Percentiles rank a stretch among this genome's conserved stretches.
Conservation (phyloP, 1,284 basidiomycete genomes). For the Schizophyllum amplum region DNA sequence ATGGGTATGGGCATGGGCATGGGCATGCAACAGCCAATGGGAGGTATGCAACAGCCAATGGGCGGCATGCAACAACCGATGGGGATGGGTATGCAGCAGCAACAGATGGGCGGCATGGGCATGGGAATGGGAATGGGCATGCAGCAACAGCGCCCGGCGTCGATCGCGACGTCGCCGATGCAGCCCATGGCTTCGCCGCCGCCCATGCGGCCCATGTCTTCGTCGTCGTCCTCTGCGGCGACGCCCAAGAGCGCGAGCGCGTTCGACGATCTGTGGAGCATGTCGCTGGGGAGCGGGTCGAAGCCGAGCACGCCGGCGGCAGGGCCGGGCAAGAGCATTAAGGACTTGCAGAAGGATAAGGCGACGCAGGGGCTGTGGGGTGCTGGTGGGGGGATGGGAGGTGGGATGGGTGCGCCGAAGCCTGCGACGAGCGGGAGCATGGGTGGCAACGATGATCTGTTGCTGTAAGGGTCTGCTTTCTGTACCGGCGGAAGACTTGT, state of each 20-base stretch:
- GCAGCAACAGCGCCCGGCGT: constrained; percentile 3
- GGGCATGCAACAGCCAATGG: constrained; percentile 4
- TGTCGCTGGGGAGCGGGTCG: constrained; percentile 49
- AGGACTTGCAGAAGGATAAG: constrained; percentile 84
- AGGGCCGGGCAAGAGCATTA: constrained; percentile 64
- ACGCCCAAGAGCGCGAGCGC: constrained; percentile 24
- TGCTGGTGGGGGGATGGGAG: constrained; percentile 17
- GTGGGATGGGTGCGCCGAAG: constrained; percentile 23
- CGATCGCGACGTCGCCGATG: constrained; percentile 9
- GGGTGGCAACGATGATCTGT: constrained; percentile 40
- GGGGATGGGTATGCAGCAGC: not conserved
- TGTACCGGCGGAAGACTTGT: no score
- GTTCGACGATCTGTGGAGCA: constrained; percentile 90
- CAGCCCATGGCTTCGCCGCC: constrained; percentile 11
- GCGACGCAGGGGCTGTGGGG: constrained; percentile 74
- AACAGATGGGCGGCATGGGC: constrained; percentile 7
- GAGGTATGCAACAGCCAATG: no score
- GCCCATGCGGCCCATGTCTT: constrained; percentile 4
- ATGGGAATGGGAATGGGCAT: constrained; percentile 3
- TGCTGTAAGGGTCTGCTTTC: constrained; percentile 33
- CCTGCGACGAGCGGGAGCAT: constrained; percentile 14
- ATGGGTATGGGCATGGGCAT: constrained; percentile 16
- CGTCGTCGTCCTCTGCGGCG: not conserved
- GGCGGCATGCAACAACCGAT: constrained; percentile 15
- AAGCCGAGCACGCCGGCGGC: constrained; percentile 22